Evolutionary conservation across 2,329 filamentous ascomycete species (phyloP).

Genomic region (Ophiostoma fasciatum): DNA sequence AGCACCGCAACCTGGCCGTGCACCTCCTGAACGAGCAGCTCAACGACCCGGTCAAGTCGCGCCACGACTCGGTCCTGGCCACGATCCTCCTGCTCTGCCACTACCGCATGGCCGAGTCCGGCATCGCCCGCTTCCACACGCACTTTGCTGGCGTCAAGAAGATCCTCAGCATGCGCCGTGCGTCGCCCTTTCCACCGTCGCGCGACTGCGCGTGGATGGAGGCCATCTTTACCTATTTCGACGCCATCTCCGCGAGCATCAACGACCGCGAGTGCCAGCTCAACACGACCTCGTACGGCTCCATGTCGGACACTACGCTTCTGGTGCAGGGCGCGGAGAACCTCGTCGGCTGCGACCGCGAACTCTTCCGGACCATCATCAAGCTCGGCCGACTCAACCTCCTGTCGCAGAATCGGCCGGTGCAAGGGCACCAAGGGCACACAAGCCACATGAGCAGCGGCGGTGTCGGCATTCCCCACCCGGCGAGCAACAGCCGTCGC

Average conservation of each 20-base stretch:
- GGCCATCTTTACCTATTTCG: slow-evolving; percentile 85
- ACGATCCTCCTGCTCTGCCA: slow-evolving; percentile 80
- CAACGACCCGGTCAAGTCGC: slow-evolving; percentile 57
- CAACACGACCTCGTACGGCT: slow-evolving; percentile 47
- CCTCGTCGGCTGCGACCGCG: slow-evolving; percentile 71
- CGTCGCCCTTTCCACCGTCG: slow-evolving; percentile 33
- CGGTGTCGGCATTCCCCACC: slow-evolving; percentile 8
- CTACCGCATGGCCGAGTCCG: slow-evolving; percentile 86
- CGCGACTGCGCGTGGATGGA: slow-evolving; percentile 81
- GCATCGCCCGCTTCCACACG: slow-evolving; percentile 82
- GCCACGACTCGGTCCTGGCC: slow-evolving; percentile 75
- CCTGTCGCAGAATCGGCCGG: slow-evolving; percentile 54
- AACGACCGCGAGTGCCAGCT: slow-evolving; percentile 85
- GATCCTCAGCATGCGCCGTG: slow-evolving; percentile 61
- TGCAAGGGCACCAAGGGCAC: slow-evolving; percentile 23
- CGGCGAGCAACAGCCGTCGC: slow-evolving; percentile 15
- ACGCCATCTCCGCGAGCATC: slow-evolving; percentile 80
- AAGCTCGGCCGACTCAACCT: slow-evolving; percentile 75
- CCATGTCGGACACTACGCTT: slow-evolving; percentile 30
- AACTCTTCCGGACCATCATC: slow-evolving; percentile 74
- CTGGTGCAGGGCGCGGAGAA: slow-evolving; percentile 59
- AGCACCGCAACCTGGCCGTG: slow-evolving; percentile 69
- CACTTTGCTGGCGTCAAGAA: slow-evolving; percentile 91
- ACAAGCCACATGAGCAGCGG: not conserved
- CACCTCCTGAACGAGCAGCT: slow-evolving; percentile 72